Evolutionary conservation across 495 filamentous ascomycete genomes (phyloP).

Genomic region (Lentithecium fluviatile): DNA sequence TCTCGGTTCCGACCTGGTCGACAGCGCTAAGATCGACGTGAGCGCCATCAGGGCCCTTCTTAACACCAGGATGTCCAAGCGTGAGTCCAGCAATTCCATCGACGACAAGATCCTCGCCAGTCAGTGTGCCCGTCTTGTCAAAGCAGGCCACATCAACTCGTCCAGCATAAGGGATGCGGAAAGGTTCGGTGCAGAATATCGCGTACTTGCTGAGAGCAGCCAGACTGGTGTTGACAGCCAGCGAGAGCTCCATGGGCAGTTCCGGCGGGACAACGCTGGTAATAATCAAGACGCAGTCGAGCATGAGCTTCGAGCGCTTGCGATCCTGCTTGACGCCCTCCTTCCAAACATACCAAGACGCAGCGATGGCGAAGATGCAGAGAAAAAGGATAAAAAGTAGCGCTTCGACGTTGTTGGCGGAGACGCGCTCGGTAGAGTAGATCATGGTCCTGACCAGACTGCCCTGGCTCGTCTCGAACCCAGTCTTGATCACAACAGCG

Average conservation of each 20-base stretch:
- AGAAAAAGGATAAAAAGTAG: conserved; percentile 96
- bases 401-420: conserved; percentile 93
- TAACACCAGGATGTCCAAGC: conserved; percentile 63
- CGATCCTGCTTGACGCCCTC: conserved; percentile 90
- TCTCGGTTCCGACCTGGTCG: conserved; percentile 66
- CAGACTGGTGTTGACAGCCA: conserved; percentile 98
- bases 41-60: conserved; percentile 73
- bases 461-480: conserved; percentile 97
- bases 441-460: conserved; percentile 99
- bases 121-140: conserved; percentile 97
- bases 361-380: conserved; percentile 91
- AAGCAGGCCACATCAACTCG: conserved; percentile 97
- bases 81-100: conserved; percentile 92
- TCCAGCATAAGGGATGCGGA: conserved; percentile 97
- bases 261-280: conserved; percentile 97
- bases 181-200: conserved; percentile 98
- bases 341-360: conserved; percentile 99
- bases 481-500: conserved; percentile 93
- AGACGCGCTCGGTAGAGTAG: conserved; percentile 97
- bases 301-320: conserved; percentile 92
- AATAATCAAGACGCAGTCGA: conserved; percentile 96
- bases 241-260: conserved; percentile 94
- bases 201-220: conserved; percentile 90
- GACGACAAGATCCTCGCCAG: conserved; percentile 94
- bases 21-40: conserved; percentile 71